Base-by-base conservation (phyloP, 768 basidiomycete genomes). In the Tylopilus balloui region DNA sequence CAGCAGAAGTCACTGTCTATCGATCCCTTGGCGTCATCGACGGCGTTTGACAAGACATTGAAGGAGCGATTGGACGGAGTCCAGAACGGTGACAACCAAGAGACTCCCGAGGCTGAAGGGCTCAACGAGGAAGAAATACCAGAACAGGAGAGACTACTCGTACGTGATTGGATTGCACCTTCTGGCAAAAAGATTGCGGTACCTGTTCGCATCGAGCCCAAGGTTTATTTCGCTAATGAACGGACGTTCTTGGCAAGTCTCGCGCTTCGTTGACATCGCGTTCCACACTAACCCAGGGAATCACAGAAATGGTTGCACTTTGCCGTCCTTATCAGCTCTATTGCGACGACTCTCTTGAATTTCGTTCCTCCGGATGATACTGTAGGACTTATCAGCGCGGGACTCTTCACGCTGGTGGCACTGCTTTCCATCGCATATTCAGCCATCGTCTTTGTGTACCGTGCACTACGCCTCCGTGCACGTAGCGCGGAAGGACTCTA, bases 151-250 rank as follows among this genome's bases (percentile, higher is more conserved):
- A 76, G 81, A 52, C 64, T 85, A 14, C 62, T 87, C 40, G 79
- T 77, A 45, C 74, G 84, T 47, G 78, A 80, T 50, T 90, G 86
- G 84, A 73, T 65, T 21, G 95, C 94, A 1, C 88, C 90, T 0
- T 70, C 76, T 35, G 94, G 94, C 11, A 97, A 97, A 74, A 77
- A 79, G 55, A 94, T 99, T 49, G 81, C 92, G 0, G 82, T 98
- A 3, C 93, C 95, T 21, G 87, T 99, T n/a, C 80, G 96, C 46
- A 80, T 99, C 40, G 96, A 99, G 67, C 96, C 96, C 24, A 99
- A 99, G 71, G 93, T 96, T 4, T 95, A 94, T 64, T 99, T 97
- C 65, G 96, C 96, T 6, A 84, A 86, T 31, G 94, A 97, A 69
- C 78, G 95, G 52, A 98, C 94, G 13, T 95, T 93, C 77, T 66